Percentiles rank a stretch among this genome's conserved stretches.
Evolutionary conservation across 371 early-diverging fungal genomes (phyloP).

Genomic region (Mucor ambiguus): DNA sequence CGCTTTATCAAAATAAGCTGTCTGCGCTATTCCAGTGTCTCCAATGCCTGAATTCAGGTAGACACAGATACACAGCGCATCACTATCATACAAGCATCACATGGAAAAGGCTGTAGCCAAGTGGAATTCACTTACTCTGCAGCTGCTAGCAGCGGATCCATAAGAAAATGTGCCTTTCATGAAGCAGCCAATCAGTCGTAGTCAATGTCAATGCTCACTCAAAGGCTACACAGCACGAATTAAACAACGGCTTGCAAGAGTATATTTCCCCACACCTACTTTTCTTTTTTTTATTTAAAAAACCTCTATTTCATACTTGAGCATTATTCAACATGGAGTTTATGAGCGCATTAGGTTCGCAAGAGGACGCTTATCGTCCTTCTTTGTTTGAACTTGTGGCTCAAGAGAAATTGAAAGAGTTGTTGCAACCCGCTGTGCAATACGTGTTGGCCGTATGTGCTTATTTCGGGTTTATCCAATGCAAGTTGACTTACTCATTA

Average conservation of each 20-base stretch:
- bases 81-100: too few relatives aligned
- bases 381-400: constrained; percentile 90
- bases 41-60: background rate
- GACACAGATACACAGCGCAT: background rate
- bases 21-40: too few relatives aligned
- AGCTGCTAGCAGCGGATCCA: background rate
- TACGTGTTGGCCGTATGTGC: constrained; percentile 78
- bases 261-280: constrained; percentile 2
- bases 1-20: too few relatives aligned
- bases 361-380: constrained; percentile 77
- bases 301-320: background rate
- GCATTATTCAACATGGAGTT: constrained; percentile 69
- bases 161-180: background rate
- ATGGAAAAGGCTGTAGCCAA: too few relatives aligned
- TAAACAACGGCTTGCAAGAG: background rate
- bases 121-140: too few relatives aligned
- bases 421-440: constrained; percentile 85
- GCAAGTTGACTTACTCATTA: background rate
- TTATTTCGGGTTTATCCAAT: background rate
- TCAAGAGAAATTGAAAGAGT: constrained; percentile 79
- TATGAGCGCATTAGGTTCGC: constrained; percentile 79
- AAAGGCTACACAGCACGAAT: constrained; percentile 2
- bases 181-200: background rate
- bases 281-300: background rate
- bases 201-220: background rate